phyloP scores from a whole-genome alignment of 352 stramenopile species.

The Globisporangium paddicum region DNA sequence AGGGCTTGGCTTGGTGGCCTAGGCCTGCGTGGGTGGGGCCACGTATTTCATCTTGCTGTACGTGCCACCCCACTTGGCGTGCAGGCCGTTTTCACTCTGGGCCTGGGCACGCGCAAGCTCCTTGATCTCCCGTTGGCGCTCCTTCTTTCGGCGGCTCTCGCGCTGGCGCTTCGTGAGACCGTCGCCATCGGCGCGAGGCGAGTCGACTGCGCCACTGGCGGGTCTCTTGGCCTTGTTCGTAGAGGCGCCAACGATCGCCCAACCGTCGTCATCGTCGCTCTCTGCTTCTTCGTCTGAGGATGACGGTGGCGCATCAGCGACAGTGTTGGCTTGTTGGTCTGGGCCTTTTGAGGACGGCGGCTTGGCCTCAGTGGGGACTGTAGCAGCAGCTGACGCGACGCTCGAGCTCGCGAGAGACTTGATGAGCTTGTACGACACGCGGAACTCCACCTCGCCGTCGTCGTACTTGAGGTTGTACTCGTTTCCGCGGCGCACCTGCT shows the following conservation, averaged over 20 bases:
- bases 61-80: constrained; percentile 54
- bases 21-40: constrained; percentile 25
- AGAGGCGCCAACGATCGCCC: constrained; percentile 53
- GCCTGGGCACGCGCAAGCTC: constrained; percentile 62
- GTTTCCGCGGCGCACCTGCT: constrained; percentile 46
- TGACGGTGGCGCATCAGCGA: not conserved
- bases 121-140: constrained; percentile 73
- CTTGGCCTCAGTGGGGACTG: no score
- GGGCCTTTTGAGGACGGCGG: no score
- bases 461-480: constrained; percentile 78
- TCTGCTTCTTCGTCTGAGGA: constrained; percentile 14
- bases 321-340: no score
- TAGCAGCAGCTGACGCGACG: not conserved
- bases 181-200: constrained; percentile 24
- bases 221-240: constrained; percentile 1
- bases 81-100: constrained; percentile 51
- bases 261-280: constrained; percentile 58
- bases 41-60: constrained; percentile 64
- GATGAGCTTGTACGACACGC: constrained; percentile 57
- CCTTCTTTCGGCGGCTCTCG: constrained; percentile 73
- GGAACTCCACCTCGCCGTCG: constrained; percentile 68
- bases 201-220: constrained; percentile 4
- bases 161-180: constrained; percentile 78
- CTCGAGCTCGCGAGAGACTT: constrained; percentile 3
- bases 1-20: no score